Evolutionary conservation across 2,329 filamentous ascomycete species (phyloP).

Genomic region (Macrophomina pseudophaseolina): DNA sequence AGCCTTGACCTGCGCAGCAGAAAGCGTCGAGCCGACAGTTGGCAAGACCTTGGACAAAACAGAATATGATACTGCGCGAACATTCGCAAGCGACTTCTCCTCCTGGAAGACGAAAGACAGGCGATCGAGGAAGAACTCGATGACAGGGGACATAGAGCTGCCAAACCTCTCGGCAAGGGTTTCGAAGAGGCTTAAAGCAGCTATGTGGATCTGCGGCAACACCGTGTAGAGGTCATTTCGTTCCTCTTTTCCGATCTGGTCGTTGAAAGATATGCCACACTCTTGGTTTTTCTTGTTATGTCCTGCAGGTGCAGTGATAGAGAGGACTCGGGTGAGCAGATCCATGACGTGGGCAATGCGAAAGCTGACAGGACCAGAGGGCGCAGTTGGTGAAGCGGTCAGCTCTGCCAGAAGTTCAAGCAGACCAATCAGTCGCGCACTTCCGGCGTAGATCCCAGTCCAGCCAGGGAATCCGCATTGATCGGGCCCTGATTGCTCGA

Average conservation of each 20-base stretch:
- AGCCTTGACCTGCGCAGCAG: conserved; percentile 68
- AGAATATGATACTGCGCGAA: conserved; percentile 67
- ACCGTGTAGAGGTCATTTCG: conserved; percentile 76
- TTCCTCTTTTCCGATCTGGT: conserved; percentile 78
- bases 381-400: conserved; percentile 61
- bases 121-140: conserved; percentile 72
- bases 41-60: conserved; percentile 64
- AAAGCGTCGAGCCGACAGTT: conserved; percentile 68
- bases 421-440: conserved; percentile 70
- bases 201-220: conserved; percentile 75
- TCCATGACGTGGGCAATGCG: conserved; percentile 72
- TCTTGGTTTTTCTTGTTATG: conserved; percentile 42
- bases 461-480: conserved; percentile 66
- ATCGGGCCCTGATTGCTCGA: conserved; percentile 48
- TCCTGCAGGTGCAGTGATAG: conserved; percentile 61
- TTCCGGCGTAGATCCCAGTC: conserved; percentile 75
- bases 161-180: conserved; percentile 64
- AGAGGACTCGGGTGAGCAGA: conserved; percentile 70
- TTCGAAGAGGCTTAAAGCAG: conserved; percentile 68
- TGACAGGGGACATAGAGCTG: conserved; percentile 62
- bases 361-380: conserved; percentile 68
- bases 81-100: conserved; percentile 53
- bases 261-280: conserved; percentile 56
- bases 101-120: conserved; percentile 70
- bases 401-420: conserved; percentile 69